A percentile compares a stretch with the other conserved stretches of the same genome.
These are phyloP conservation scores for Pichia sp. DNA, from an alignment of 1,139 yeast genomes.

Conservation along the genomic window DNA sequence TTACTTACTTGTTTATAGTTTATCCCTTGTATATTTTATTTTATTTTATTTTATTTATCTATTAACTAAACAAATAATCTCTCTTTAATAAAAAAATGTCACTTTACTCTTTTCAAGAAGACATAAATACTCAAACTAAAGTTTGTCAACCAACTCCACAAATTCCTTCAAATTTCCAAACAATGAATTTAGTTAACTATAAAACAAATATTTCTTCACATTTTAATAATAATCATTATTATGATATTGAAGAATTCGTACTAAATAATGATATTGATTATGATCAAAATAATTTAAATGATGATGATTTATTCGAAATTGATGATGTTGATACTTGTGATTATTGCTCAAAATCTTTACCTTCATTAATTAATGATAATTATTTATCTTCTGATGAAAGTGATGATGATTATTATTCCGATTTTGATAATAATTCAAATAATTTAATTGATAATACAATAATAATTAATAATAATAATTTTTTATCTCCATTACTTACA, in stretches of 20 bases:
- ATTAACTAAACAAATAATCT: neutral
- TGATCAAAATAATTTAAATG: neutral
- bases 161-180: neutral
- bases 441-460: neutral
- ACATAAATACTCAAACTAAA: constrained; percentile 1
- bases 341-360: neutral
- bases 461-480: neutral
- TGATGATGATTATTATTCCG: neutral
- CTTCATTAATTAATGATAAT: neutral
- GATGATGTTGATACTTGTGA: constrained; percentile 11
- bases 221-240: neutral
- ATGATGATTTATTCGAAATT: constrained; percentile 9
- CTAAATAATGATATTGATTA: neutral
- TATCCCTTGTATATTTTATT: too few species aligned
- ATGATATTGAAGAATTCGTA: neutral
- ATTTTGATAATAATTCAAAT: neutral
- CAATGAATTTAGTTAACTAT: neutral
- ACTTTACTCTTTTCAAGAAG: neutral
- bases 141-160: constrained; percentile 3
- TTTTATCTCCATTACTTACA: neutral
- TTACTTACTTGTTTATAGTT: too few species aligned
- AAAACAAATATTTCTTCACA: neutral
- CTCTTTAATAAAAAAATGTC: neutral
- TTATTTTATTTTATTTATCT: neutral
- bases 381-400: neutral